These are phyloP conservation scores for Aeminium ludgeri DNA, from an alignment of 495 filamentous ascomycete species.

Conservation along the genomic window DNA sequence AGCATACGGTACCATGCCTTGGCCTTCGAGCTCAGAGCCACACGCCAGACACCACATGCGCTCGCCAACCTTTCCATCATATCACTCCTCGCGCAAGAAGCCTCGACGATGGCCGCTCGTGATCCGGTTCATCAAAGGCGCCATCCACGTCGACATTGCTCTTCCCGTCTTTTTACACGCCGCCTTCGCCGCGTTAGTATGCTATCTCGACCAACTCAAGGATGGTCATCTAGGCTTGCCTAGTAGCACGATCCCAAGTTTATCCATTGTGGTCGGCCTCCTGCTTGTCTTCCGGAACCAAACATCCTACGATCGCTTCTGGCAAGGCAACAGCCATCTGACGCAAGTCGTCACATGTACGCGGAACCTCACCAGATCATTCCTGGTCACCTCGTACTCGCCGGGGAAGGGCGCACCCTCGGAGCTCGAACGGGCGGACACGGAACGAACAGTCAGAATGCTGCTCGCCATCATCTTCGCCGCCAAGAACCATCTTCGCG, in stretches of 20 bases:
- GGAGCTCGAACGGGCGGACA: constrained; percentile 37
- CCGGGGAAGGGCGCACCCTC: constrained; percentile 15
- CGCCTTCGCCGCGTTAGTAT: constrained; percentile 43
- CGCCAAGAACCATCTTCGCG: constrained; percentile 57
- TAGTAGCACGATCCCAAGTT: constrained; percentile 50
- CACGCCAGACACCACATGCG: constrained; percentile 4
- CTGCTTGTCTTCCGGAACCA: constrained; percentile 70
- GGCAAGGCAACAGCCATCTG: constrained; percentile 48
- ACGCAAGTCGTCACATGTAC: constrained; percentile 41
- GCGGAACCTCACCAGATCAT: constrained; percentile 45
- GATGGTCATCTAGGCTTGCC: constrained; percentile 43
- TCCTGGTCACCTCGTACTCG: constrained; percentile 32
- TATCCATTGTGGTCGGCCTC: constrained; percentile 63
- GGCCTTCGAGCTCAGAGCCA: not conserved
- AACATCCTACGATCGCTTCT: constrained; percentile 56
- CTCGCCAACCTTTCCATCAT: constrained; percentile 30
- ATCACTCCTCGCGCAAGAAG: constrained; percentile 38
- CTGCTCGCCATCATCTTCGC: constrained; percentile 59
- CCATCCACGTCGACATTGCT: constrained; percentile 50
- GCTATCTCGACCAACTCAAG: constrained; percentile 42
- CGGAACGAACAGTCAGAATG: constrained; percentile 40
- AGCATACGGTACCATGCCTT: not conserved
- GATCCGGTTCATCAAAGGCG: constrained; percentile 59
- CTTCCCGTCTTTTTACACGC: constrained; percentile 49
- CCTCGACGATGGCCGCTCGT: constrained; percentile 53